A percentile compares a stretch with the other conserved stretches of the same genome.
These are phyloP conservation scores for Blastobotrys aristatus DNA, from an alignment of 1,139 yeast species.

Conservation along the genomic window DNA sequence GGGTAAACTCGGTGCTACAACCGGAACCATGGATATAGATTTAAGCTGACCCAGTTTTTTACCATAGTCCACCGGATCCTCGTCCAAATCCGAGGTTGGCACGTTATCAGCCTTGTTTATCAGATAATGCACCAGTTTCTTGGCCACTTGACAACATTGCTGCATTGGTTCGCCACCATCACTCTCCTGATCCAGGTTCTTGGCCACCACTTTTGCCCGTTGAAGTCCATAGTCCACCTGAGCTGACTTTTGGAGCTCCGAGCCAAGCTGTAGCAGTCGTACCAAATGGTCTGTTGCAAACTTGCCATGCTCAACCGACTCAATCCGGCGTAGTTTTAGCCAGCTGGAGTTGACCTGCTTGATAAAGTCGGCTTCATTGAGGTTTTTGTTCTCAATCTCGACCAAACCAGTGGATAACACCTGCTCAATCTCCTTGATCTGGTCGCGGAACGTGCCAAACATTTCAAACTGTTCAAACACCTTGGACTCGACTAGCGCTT, in stretches of 20 bases:
- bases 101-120: slow-evolving; percentile 6
- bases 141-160: background rate
- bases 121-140: slow-evolving; percentile 8
- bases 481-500: background rate
- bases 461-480: slow-evolving; percentile 6
- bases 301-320: background rate
- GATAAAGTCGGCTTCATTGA: slow-evolving; percentile 17
- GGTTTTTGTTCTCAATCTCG: slow-evolving; percentile 17
- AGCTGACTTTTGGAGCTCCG: slow-evolving; percentile 1
- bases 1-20: slow-evolving; percentile 17
- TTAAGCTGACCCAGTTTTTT: slow-evolving; percentile 3
- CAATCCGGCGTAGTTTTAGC: slow-evolving; percentile 5
- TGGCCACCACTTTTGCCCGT: slow-evolving; percentile 12
- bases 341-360: slow-evolving; percentile 8
- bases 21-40: background rate
- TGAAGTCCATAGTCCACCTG: background rate
- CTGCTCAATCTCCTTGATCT: slow-evolving; percentile 16
- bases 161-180: background rate
- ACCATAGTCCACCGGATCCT: background rate
- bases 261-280: slow-evolving; percentile 2
- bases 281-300: background rate
- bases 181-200: slow-evolving; percentile 1
- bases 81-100: background rate
- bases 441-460: slow-evolving; percentile 13
- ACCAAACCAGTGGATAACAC: slow-evolving; percentile 17